These are phyloP conservation scores for Streptanthus diversifolius DNA, from an alignment of 345 rosid species.

Conservation along the genomic window DNA sequence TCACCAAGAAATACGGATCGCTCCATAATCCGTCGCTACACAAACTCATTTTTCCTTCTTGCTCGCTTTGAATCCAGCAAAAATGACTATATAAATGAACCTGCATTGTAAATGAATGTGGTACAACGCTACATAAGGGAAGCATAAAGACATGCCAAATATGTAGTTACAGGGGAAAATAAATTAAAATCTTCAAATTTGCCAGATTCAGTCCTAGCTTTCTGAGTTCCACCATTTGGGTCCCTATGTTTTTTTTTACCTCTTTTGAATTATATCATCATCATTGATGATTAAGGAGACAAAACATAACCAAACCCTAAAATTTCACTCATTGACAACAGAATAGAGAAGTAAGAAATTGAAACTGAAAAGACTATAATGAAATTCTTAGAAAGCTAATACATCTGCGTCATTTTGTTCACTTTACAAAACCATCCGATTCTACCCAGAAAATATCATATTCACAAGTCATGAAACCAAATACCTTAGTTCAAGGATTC, in stretches of 20 bases:
- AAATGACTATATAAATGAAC: background rate
- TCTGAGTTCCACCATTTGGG: background rate
- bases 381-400: background rate
- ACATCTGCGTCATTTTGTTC: background rate
- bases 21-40: constrained; percentile 14
- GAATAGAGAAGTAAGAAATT: background rate
- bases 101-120: constrained; percentile 17
- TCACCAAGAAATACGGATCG: constrained; percentile 51
- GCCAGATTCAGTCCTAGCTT: background rate
- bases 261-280: background rate
- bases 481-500: background rate
- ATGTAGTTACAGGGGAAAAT: background rate
- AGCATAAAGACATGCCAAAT: constrained; percentile 15
- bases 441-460: constrained; percentile 9
- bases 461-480: background rate
- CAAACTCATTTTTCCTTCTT: constrained; percentile 22
- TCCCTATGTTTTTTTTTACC: background rate
- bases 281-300: background rate
- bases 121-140: constrained; percentile 12
- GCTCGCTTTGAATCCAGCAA: background rate
- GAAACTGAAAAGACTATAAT: background rate
- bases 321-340: background rate
- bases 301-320: background rate
- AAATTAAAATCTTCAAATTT: background rate
- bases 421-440: background rate